Evolutionary conservation across 176 grass and related monocot species (phyloP).

Genomic region (Carex myosuroides): DNA sequence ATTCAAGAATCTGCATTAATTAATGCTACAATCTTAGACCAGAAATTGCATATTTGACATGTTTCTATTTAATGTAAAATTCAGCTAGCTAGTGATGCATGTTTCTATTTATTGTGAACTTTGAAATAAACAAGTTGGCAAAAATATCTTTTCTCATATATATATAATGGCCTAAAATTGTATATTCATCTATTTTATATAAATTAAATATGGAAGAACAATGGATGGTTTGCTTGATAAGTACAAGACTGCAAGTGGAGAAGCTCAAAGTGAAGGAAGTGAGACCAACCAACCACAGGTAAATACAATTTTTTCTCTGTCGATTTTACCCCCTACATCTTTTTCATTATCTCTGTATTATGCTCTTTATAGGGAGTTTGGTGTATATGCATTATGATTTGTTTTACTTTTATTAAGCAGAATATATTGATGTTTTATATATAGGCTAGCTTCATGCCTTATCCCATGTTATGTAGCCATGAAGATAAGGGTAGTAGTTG

Average conservation of each 20-base stretch:
- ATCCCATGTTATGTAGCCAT: not conserved
- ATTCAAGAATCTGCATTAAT: not conserved
- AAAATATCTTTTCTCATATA: not conserved
- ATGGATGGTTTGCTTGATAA: constrained; percentile 80
- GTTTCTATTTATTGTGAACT: not conserved
- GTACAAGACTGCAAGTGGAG: constrained; percentile 64
- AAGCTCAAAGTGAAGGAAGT: constrained; percentile 34
- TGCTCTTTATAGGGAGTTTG: not conserved
- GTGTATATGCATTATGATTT: not conserved
- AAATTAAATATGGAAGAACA: constrained; percentile 33
- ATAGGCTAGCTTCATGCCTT: not conserved
- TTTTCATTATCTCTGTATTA: not conserved
- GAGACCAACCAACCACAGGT: constrained; percentile 27
- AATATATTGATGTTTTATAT: constrained; percentile 6
- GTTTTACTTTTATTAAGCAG: not conserved
- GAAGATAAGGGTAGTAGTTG: not conserved
- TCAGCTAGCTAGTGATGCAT: not conserved
- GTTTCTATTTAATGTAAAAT: not conserved
- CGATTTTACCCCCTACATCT: not conserved
- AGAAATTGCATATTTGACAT: not conserved
- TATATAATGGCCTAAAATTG: not conserved
- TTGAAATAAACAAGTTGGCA: not conserved
- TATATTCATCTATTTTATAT: not conserved
- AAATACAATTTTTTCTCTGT: not conserved
- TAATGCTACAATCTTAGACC: not conserved